Evolutionary conservation across 1,139 yeast species (phyloP), one percentile per base, ranked within the genome.

Genomic region (Nadsonia starkeyi-henricii): DNA sequence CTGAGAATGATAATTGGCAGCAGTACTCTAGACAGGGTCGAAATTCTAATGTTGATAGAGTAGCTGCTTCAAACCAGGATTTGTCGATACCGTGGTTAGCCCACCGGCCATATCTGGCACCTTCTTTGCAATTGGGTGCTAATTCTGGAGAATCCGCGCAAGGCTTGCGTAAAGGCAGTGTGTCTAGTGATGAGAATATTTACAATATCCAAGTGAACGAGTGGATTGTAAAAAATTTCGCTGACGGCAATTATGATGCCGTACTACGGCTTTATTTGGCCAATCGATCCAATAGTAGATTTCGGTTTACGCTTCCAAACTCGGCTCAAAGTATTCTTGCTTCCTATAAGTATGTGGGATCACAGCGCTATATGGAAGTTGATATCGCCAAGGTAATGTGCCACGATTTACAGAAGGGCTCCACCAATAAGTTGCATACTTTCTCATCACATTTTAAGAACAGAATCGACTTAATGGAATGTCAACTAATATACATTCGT

Each of bases 111-210:
- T 9, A 23, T 9, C 9, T 23, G 9, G 5, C 28, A 23, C 28
- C 28, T 9, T 5, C 5, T 9, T 9, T 23, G 28, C 5, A 23
- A 23, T 9, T 23, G 28, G 9, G 28, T 23, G 5, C 9, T 9
- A 5, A 5, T 5, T 9, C 28, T 23, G 28, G 9, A 23, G 9
- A 5, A 5, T 43, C 43, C 8, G 45, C 43, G 36, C 42, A 42
- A 39, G 43, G 42, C 36, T 45, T 43, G 39, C 26, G 48, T 37
- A 42, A 37, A 39, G 43, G 43, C 2, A 26, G 41, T 43, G 42
- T 36, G 33, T 43, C 48, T 1, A 42, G 43, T 3, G 43, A 45
- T 7, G 46, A 47, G 20, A 39, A 43, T n/a, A 43, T 15, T 33
- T 33, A 33, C 12, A 33, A 13, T 33, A 12, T 7, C 12, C 17